Conservation (phyloP, 495 filamentous ascomycete genomes). For the Aspergillus carlsbadensis region DNA sequence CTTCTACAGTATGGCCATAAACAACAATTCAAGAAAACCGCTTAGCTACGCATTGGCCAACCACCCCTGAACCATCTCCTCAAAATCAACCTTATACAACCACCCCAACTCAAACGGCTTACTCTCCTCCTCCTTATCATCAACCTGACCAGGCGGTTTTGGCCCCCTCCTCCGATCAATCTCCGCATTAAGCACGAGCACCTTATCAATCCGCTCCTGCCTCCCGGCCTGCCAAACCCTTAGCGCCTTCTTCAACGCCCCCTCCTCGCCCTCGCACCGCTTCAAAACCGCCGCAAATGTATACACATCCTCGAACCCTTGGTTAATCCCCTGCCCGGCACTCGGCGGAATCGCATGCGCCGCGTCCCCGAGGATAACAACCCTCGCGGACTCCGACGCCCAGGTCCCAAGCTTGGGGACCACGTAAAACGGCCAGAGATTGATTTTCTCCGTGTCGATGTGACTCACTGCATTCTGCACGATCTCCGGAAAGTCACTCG, state of each 20-base stretch:
- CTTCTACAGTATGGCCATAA: too few species aligned
- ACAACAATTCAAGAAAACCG: too few species aligned
- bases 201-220: background rate
- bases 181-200: background rate
- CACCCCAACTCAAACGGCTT: too few species aligned
- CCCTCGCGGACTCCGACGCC: slow-evolving; percentile 29
- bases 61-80: too few species aligned
- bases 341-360: slow-evolving; percentile 49
- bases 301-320: slow-evolving; percentile 43
- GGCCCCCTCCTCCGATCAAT: too few species aligned
- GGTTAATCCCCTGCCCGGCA: slow-evolving; percentile 43
- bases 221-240: background rate
- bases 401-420: slow-evolving; percentile 39
- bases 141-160: too few species aligned
- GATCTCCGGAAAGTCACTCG: slow-evolving; percentile 32
- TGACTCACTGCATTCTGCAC: slow-evolving; percentile 34
- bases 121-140: too few species aligned
- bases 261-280: background rate
- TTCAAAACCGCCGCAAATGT: slow-evolving; percentile 19
- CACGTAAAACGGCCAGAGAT: slow-evolving; percentile 44
- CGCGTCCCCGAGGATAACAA: slow-evolving; percentile 46
- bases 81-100: too few species aligned
- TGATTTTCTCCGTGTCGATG: slow-evolving; percentile 26
- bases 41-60: too few species aligned
- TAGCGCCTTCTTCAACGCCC: background rate